Percentiles rank a stretch among this genome's conserved stretches.
These are phyloP conservation scores for Phytophthora brassicae DNA, from an alignment of 352 stramenopile genomes.

Conservation along the genomic window DNA sequence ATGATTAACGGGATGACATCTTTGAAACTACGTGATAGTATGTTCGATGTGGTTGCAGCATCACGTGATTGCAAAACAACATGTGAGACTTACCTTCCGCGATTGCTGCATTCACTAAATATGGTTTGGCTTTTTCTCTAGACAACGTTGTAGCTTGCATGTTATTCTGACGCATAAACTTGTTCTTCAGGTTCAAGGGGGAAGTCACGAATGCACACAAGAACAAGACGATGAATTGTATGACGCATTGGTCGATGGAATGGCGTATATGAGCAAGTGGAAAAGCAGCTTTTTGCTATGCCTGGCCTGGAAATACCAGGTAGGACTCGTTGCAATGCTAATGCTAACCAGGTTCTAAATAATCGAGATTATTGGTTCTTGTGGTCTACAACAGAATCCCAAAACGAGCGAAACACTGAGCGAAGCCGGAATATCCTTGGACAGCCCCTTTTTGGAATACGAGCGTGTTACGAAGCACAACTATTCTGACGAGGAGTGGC, in stretches of 20 bases:
- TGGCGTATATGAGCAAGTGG: constrained; percentile 48
- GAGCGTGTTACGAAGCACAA: constrained; percentile 75
- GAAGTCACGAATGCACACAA: constrained; percentile 8
- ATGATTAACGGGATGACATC: neutral
- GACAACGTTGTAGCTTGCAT: no score
- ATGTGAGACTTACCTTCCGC: constrained; percentile 39
- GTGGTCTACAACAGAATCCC: constrained; percentile 29
- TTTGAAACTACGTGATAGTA: constrained; percentile 26
- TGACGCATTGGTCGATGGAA: constrained; percentile 19
- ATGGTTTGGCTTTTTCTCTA: constrained; percentile 37
- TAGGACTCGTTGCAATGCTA: constrained; percentile 2
- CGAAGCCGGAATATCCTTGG: constrained; percentile 24
- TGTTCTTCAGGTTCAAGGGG: constrained; percentile 2
- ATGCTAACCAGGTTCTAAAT: neutral
- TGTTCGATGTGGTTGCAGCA: constrained; percentile 33
- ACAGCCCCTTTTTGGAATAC: constrained; percentile 58
- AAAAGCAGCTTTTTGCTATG: constrained; percentile 60
- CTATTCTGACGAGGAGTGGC: constrained; percentile 61
- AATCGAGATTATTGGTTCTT: neutral
- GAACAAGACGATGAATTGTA: constrained; percentile 33
- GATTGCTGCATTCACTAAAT: constrained; percentile 44
- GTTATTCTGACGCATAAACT: neutral
- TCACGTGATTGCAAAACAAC: constrained; percentile 30
- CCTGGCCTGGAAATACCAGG: constrained; percentile 60
- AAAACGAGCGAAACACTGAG: constrained; percentile 33